phyloP scores from a whole-genome alignment of 345 rosid species.

The Euclidium syriacum region DNA sequence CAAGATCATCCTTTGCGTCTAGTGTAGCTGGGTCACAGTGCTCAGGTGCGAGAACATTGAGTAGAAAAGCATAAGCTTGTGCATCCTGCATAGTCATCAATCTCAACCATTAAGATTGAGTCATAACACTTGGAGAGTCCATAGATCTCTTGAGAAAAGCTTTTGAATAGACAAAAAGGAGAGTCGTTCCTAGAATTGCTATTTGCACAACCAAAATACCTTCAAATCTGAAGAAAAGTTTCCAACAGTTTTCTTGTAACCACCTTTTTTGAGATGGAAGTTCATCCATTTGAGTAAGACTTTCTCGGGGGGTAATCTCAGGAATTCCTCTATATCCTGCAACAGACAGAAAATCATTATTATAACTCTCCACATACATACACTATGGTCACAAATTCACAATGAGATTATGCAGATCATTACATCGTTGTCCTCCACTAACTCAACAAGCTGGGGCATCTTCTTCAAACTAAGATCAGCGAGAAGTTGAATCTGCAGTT shows the following conservation, averaged over 20 bases:
- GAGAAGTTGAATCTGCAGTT: slow-evolving; percentile 72
- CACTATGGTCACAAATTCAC: background rate
- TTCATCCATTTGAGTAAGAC: slow-evolving; percentile 88
- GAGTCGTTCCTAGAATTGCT: background rate
- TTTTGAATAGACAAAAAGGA: background rate
- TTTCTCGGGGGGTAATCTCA: slow-evolving; percentile 91
- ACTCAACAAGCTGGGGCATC: slow-evolving; percentile 94
- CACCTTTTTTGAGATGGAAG: slow-evolving; percentile 88
- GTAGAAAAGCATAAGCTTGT: slow-evolving; percentile 87
- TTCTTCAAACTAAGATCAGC: slow-evolving; percentile 91
- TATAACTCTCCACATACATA: background rate
- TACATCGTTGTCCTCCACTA: slow-evolving; percentile 81
- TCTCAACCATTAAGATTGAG: background rate
- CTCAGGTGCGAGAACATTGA: slow-evolving; percentile 91
- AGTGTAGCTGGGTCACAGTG: slow-evolving; percentile 71
- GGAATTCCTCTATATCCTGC: slow-evolving; percentile 87
- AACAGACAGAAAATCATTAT: background rate
- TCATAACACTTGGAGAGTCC: background rate
- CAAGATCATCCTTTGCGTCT: slow-evolving; percentile 53
- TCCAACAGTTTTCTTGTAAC: slow-evolving; percentile 72
- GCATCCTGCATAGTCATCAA: slow-evolving; percentile 55
- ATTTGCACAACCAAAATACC: slow-evolving; percentile 38
- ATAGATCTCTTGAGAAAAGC: background rate
- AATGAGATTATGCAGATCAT: slow-evolving; percentile 7
- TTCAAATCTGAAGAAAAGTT: slow-evolving; percentile 89